phyloP scores from a whole-genome alignment of 345 rosid species.

The Populus tremula region DNA sequence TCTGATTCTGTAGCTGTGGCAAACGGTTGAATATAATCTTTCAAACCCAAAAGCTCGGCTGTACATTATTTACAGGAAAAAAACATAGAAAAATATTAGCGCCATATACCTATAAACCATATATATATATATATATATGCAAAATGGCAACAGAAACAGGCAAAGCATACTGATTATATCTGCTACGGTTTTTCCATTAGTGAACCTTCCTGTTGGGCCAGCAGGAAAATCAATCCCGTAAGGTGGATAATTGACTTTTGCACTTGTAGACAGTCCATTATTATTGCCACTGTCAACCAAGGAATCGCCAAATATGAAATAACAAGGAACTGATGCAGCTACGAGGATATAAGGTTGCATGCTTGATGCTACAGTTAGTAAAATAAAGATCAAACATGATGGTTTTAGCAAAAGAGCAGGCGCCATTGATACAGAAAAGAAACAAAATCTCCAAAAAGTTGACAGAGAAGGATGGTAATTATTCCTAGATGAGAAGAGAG shows the following conservation, averaged over 20 bases:
- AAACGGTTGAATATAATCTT: not conserved
- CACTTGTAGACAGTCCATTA: conserved; percentile 11
- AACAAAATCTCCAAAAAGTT: too few species aligned
- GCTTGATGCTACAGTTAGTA: too few species aligned
- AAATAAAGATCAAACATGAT: too few species aligned
- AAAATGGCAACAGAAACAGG: not conserved
- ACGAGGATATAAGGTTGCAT: too few species aligned
- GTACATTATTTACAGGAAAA: not conserved
- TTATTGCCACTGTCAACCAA: conserved; percentile 32
- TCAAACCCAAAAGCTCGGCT: not conserved
- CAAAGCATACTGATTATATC: conserved; percentile 22
- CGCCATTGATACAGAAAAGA: too few species aligned
- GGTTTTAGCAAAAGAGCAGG: too few species aligned
- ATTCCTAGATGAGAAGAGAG: too few species aligned
- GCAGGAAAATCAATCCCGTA: conserved; percentile 27
- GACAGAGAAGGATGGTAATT: too few species aligned
- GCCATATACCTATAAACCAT: too few species aligned
- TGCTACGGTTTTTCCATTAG: conserved; percentile 21
- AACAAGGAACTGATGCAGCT: conserved; percentile 22
- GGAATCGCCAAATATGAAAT: conserved; percentile 37
- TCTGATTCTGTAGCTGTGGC: not conserved
- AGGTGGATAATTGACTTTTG: conserved; percentile 22
- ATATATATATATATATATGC: not conserved
- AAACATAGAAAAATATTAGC: too few species aligned
- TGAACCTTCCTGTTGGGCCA: conserved; percentile 28